Base-by-base conservation (phyloP, 768 basidiomycete genomes). In the Kwoniella pini region DNA sequence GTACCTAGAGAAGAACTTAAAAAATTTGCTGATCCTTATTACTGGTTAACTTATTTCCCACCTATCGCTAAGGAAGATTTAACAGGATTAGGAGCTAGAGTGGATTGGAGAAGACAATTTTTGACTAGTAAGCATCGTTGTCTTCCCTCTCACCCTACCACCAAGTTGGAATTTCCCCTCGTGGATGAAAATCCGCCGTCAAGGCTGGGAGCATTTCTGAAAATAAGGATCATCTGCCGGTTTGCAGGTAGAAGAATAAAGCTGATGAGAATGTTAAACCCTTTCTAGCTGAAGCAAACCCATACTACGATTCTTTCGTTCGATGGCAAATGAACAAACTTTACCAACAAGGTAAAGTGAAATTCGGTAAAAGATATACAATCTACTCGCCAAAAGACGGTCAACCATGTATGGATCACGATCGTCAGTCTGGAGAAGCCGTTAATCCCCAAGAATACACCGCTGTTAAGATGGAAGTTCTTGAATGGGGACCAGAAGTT, bases 381-480 rank as follows among this genome's bases (percentile, higher is more conserved):
- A 91, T 99, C 74, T 99, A 96, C 83, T 94, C 91, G 65, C 92
- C 93, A 2, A 97, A 97, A 79, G 96, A 99, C 69, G 94, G 93
- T 2, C 96, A 98, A 75, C 95, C 96, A 0, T 99, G 96, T 75
- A 98, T 99, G 96, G 96, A 99, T 79, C 96, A 99, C 81, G 96
- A 99, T 79, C 88, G 96, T 58, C 85, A 86, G 52, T 91, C 91
- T 60, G 96, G 96, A 40, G 96, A 99, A 80, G 95, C 88, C 46
- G 82, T 92, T 56, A 91, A 91, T 5, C 96, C 96, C 3, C 91
- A 94, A 72, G 95, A 98, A 75, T 98, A 98, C 80, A 90, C 94
- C 19, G 88, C 82, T 19, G 80, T 98, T 78, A 97, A 96, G 82
- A 91, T 98, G 89, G 86, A 90, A 79, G 92, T 98, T 1, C 80